Base-by-base conservation (phyloP, 768 basidiomycete genomes). In the Panaeolus papilionaceus region DNA sequence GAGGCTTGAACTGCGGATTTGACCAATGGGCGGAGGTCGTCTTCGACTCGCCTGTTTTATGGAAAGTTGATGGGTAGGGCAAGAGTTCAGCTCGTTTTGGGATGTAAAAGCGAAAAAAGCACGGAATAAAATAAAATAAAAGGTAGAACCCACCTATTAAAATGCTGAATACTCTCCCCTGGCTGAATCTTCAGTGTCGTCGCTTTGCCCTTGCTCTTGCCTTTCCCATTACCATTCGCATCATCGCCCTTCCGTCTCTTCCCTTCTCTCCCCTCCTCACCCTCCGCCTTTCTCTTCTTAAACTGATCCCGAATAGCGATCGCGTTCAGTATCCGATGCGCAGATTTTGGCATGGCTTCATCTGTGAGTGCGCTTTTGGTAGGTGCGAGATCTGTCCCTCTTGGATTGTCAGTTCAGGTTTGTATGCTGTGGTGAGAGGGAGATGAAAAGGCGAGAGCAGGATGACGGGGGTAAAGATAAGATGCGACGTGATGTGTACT, bases 101-200 rank as follows among this genome's bases (percentile, higher is more conserved):
- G 1, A 18, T 40, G 2, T 2, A 40, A 40, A 10, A 40, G 1
- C 39, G 2, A 5, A 33, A 33, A 33, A 65, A 16, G n/a, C n/a
- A n/a, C n/a, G n/a, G n/a, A n/a, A n/a, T n/a, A 16, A 42, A 39
- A 45, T 61, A 61, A 65, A 20, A 62, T 38, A 42, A 45, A 51
- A 33, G 38, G 40, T 14, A 18, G 47, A 38, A 76, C 86, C 63
- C 71, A 92, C 92, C 87, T 82, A 75, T 93, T 91, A 76, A 93
- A 94, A 79, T 92, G 89, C 65, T 86, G 83, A 64, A 94, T 83
- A 0, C 91, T 89, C 76, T 94, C 93, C 51, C 89, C 88, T 0
- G 87, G 86, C 66, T 84, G 81, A 37, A 92, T 92, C 58, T 72
- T 79, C 45, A 89, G 73, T 6, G 66, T 51, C 40, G 77, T 66